Base-by-base conservation (phyloP, 805 yeast genomes). In the Alloascoidea hylecoeti region DNA sequence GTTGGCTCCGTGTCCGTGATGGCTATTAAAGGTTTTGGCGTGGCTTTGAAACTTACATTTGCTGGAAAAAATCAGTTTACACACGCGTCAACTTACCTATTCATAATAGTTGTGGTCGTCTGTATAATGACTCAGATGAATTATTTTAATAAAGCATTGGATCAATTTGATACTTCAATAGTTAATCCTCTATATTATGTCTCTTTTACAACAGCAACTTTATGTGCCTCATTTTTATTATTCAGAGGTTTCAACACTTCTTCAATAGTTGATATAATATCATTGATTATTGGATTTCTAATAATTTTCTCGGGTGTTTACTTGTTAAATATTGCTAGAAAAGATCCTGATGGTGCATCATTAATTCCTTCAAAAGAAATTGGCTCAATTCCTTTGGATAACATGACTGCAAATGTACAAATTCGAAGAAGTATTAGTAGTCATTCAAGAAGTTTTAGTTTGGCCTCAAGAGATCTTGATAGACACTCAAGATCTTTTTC, bases 121-220 rank as follows among this genome's bases (percentile, higher is more conserved):
- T 85, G 95, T 58, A 86, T 85, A 47, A 50, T 81, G 49, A 83
- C 94, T 4, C 96, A 85, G 58, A 85, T 85, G 95, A 85, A 83
- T 62, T 85, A 82, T 55, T 83, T 85, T 66, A 85, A 85, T 67
- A 86, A 83, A 63, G 95, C 95, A 0, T 66, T 85, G 51, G 95
- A 88, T 49, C 95, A 83, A 56, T 85, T 85, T 50, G 95, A 86
- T 55, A 85, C 95, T 4, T 81, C 94, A 0, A 82, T 85, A 47
- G 95, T 85, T 40, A 85, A 85, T 56, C 95, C 95, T 19, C 64
- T 85, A 43, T 85, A 85, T 61, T 85, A 86, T 52, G 96, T 85
- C 39, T 76, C 94, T 1, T 86, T 85, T 61, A 85, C 96, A 30
- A 84, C 95, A 0, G 83, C 81, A 37, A 86, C 95, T 0, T 66